Base-by-base conservation (phyloP, 2,329 filamentous ascomycete genomes). In the Phialophora verrucosa region DNA sequence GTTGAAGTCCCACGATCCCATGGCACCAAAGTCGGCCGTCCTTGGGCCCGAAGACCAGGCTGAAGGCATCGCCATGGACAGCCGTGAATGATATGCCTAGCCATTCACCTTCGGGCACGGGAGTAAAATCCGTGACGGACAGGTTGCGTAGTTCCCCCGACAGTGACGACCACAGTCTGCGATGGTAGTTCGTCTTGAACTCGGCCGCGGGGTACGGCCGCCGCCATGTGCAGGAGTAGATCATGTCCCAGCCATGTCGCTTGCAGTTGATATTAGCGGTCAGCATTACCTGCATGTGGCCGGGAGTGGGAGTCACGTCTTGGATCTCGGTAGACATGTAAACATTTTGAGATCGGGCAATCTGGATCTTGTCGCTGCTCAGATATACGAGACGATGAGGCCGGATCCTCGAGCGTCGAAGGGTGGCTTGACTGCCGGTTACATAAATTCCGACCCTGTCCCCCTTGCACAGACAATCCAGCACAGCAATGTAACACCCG, bases 11-110 rank as follows among this genome's bases (percentile, higher is more conserved):
- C 20, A 51, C 49, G 7, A 51, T 51, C 20, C 49, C 49, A 51
- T 51, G 20, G 23, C 49, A 51, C 49, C 49, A 51, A 23, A 51
- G 20, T 29, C 49, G 49, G 49, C 49, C 49, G 49, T 51, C 49
- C 25, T 51, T 51, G 20, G 49, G 49, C 20, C 49, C 49, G 25
- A 51, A 51, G 20, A 51, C 49, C 49, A 51, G 14, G 14, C 49
- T 51, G 49, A 51, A 51, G 27, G 20, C 20, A 23, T 23, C 25
- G 20, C 49, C 49, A 51, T 51, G 25, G 10, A 51, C 20, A 10
- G 20, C 49, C 49, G 20, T 51, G 49, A 51, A 51, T 27, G 49
- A 23, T 23, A 51, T 29, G 20, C 20, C 49, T 0, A 51, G 49
- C 49, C 49, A 51, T 51, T 29, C 49, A 27, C 49, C 49, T 17